A percentile compares a stretch with the other conserved stretches of the same genome.
Conservation (phyloP, 108 stramenopile genomes). For the Thalassiosira profunda region DNA sequence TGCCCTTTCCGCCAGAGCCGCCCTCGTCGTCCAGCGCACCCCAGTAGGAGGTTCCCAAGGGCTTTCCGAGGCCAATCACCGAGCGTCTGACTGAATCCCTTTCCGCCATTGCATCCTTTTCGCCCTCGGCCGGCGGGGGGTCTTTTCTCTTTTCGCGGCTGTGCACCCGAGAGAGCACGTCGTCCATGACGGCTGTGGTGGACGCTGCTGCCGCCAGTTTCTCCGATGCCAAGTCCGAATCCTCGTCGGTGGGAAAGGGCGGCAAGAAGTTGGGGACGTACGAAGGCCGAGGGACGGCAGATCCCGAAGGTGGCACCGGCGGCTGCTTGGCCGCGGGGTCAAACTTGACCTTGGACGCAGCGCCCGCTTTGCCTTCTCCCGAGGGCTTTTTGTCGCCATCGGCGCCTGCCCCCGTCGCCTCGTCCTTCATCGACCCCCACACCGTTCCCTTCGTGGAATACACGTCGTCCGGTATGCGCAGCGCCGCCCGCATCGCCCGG, state of each 20-base stretch:
- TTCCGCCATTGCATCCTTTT: background rate
- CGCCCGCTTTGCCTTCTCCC: conserved; percentile 2
- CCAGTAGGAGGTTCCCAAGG: conserved; percentile 35
- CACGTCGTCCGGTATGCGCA: conserved; percentile 50
- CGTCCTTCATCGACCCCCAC: conserved; percentile 8
- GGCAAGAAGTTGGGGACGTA: conserved; percentile 56
- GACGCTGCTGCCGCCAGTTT: conserved; percentile 3
- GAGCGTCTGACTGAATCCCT: conserved; percentile 25
- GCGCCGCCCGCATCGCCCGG: too few species aligned
- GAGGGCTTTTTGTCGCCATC: background rate
- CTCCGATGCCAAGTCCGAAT: conserved; percentile 5
- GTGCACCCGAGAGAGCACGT: conserved; percentile 18
- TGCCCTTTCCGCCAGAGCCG: background rate
- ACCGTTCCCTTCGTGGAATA: conserved; percentile 49
- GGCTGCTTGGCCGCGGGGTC: too few species aligned
- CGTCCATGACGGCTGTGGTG: conserved; percentile 28
- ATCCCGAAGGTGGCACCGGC: too few species aligned
- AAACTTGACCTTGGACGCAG: background rate
- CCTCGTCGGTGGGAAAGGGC: conserved; percentile 36
- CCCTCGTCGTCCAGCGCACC: conserved; percentile 18
- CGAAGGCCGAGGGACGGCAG: conserved; percentile 11
- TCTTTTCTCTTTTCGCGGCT: conserved; percentile 16
- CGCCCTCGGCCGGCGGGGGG: background rate
- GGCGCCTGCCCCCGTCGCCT: conserved; percentile 1
- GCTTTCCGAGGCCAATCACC: conserved; percentile 38